These are phyloP conservation scores for Corymbia calophylla DNA, from an alignment of 441 rosid genomes.

Conservation along the genomic window DNA sequence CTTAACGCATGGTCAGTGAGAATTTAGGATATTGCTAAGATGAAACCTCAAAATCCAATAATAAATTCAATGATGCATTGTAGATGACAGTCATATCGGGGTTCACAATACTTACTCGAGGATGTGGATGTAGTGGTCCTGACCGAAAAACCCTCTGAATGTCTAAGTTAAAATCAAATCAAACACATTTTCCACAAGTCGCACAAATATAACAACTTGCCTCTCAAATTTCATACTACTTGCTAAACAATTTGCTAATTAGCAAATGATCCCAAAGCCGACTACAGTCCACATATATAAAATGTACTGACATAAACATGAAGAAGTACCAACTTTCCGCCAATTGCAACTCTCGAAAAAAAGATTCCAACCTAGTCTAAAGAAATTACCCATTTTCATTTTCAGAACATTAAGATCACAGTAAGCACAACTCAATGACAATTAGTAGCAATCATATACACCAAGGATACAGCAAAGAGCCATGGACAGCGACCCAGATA, in stretches of 20 bases:
- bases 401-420: neutral
- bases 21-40: neutral
- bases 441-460: neutral
- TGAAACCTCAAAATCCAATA: neutral
- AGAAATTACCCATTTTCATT: neutral
- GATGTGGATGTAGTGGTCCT: slow-evolving; percentile 78
- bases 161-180: slow-evolving; percentile 40
- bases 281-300: neutral
- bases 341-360: neutral
- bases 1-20: neutral
- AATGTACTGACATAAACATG: neutral
- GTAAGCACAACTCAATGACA: neutral
- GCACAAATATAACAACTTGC: neutral
- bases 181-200: slow-evolving; percentile 22
- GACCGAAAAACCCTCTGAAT: slow-evolving; percentile 84
- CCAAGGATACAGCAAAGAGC: slow-evolving; percentile 96
- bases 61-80: neutral
- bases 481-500: slow-evolving; percentile 92
- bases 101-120: slow-evolving; percentile 57
- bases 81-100: neutral
- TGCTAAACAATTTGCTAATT: neutral
- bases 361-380: neutral
- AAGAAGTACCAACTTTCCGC: neutral
- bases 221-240: neutral
- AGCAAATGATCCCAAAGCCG: neutral